These are phyloP conservation scores for Gentiana straminea DNA, from an alignment of 257 asterid genomes.

Conservation along the genomic window DNA sequence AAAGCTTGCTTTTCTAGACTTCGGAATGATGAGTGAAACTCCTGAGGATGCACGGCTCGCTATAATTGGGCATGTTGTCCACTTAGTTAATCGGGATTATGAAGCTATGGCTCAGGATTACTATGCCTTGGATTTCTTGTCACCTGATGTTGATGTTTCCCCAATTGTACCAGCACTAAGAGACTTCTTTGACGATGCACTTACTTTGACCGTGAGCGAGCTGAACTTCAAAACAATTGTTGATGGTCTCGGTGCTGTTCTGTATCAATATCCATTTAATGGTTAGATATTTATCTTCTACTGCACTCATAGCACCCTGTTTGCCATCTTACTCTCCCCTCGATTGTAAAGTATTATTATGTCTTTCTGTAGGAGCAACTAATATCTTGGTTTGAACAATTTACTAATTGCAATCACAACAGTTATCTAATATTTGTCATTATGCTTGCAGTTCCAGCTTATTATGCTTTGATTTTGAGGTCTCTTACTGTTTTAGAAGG, in stretches of 20 bases:
- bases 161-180: conserved; percentile 92
- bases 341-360: background rate
- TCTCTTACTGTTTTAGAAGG: conserved; percentile 99
- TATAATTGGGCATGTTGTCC: conserved; percentile 96
- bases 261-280: conserved; percentile 83
- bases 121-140: conserved; percentile 78
- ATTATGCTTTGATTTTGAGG: conserved; percentile 94
- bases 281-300: conserved; percentile 35
- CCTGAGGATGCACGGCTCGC: conserved; percentile 97
- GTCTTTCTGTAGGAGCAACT: background rate
- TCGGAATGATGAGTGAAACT: conserved; percentile 99
- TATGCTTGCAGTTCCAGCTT: conserved; percentile 84
- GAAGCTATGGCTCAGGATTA: conserved; percentile 99
- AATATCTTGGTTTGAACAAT: background rate
- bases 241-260: conserved; percentile 88
- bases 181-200: conserved; percentile 82
- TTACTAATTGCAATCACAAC: background rate
- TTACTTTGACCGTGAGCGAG: conserved; percentile 88
- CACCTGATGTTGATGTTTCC: conserved; percentile 89
- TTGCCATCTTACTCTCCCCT: background rate
- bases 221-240: conserved; percentile 93
- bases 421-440: conserved; percentile 17
- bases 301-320: conserved; percentile 3
- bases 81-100: conserved; percentile 96
- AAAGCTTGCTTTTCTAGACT: conserved; percentile 96